Conservation (phyloP, 2,329 filamentous ascomycete genomes). For the Botrytis fabae region DNA sequence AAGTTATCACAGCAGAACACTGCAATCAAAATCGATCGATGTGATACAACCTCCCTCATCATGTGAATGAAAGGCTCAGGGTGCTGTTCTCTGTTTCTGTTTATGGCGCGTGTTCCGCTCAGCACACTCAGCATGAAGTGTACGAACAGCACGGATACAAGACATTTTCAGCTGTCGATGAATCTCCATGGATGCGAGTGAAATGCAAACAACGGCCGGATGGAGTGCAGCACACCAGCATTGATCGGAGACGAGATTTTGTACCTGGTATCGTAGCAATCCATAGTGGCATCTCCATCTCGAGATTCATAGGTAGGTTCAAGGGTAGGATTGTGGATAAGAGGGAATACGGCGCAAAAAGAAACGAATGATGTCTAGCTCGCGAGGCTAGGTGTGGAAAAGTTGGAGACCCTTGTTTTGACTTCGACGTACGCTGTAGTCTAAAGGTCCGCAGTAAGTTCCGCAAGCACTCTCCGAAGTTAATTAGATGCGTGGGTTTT, state of each 20-base stretch:
- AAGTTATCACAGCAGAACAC: not conserved
- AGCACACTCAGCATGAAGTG: constrained; percentile 1
- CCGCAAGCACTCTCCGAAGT: constrained; percentile 1
- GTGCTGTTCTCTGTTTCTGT: not conserved
- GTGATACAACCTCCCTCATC: not conserved
- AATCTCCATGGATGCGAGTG: not conserved
- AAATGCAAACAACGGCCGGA: constrained; percentile 8
- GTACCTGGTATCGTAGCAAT: constrained; percentile 6
- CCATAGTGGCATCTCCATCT: constrained; percentile 4
- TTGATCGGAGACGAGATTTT: constrained; percentile 2
- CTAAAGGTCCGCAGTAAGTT: not conserved
- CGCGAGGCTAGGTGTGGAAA: not conserved
- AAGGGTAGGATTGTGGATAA: not conserved
- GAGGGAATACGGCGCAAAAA: not conserved
- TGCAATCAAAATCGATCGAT: not conserved
- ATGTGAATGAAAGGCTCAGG: constrained; percentile 5
- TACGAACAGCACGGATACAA: not conserved
- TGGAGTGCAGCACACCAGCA: constrained; percentile 7
- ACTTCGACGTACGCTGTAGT: not conserved
- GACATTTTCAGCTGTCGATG: constrained; percentile 6
- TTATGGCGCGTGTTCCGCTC: constrained; percentile 11
- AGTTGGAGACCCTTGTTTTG: constrained; percentile 2
- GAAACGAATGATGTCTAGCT: not conserved
- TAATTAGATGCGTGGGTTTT: not conserved
- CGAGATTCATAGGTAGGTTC: not conserved